These are phyloP conservation scores for Perilla frutescens DNA, from an alignment of 257 asterid species.

Conservation along the genomic window DNA sequence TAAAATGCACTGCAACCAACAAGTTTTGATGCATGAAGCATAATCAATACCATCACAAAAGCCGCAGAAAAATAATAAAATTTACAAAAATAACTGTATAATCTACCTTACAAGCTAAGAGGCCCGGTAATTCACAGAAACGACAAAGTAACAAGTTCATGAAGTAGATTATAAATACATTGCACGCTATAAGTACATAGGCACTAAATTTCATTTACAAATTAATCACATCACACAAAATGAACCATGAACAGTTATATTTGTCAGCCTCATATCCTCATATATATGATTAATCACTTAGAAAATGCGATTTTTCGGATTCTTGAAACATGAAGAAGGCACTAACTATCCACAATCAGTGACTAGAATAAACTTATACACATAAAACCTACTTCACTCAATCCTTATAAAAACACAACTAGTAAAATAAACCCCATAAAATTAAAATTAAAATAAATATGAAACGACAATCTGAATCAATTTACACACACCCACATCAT, in stretches of 20 bases:
- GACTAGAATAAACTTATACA: not conserved
- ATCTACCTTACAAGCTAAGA: not conserved
- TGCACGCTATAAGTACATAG: not conserved
- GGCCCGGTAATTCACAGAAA: not conserved
- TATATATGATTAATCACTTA: constrained; percentile 1
- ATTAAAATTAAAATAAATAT: not conserved
- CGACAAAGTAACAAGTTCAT: not conserved
- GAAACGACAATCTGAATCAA: constrained; percentile 1
- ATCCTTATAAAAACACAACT: not conserved
- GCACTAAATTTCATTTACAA: not conserved
- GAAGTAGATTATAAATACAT: not conserved
- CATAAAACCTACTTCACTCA: not conserved
- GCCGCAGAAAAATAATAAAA: not conserved
- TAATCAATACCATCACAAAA: not conserved
- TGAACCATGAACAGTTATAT: constrained; percentile 11
- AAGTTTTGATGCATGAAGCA: not conserved
- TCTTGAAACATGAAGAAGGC: constrained; percentile 20
- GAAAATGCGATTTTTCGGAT: not conserved
- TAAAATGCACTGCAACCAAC: constrained; percentile 22
- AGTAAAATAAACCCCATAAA: not conserved
- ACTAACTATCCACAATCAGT: not conserved
- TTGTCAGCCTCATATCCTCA: not conserved
- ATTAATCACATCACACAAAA: constrained; percentile 14
- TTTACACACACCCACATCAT: constrained; percentile 26
- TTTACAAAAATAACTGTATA: constrained; percentile 2